Base-by-base conservation (phyloP, 75 land plant species). In the Adiantum capillusveneris region DNA sequence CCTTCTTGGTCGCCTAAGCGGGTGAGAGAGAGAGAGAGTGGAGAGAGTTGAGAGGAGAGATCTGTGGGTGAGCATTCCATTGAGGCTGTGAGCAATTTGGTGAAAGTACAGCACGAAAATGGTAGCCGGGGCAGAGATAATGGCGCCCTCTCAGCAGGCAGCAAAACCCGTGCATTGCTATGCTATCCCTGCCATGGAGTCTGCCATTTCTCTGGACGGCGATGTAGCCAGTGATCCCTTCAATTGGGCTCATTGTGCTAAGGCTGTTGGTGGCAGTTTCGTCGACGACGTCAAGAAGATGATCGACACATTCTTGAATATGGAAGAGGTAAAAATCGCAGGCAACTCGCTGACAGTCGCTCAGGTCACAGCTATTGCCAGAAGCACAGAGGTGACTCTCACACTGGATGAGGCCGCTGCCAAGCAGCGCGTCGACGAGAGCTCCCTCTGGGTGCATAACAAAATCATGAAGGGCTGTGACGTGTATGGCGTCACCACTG, bases 311-410 rank as follows among this genome's bases (percentile, higher is more conserved):
- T 79, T 39, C 62, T n/a, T 71, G 21, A 27, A 24, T 58, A 54
- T 70, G 50, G 19, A 11, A 14, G 54, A 41, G 39, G 79, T 78
- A 22, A 52, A 21, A 22, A 65, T 84, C 14, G 85, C 73, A 0
- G 87, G 87, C 0, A 57, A 69, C 42, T 58, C 30, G 1, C 78
- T 84, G 5, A 78, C 74, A 3, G 67, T 84, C n/a, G 61, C 74
- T 17, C 84, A 81, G 41, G 81, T 79, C 31, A 73, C 85, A 22
- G 85, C 80, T 7, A 69, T 77, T 24, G 85, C 86, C 34, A 22
- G 65, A n/a, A 30, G n/a, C 27, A 20, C 25, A 1, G 63, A 25
- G 13, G 72, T 69, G 25, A 41, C 16, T 55, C 79, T 82, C 19
- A 73, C 75, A 66, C 79, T 82, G 5, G 48, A 67, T 44, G 79